phyloP scores from a whole-genome alignment of 768 basidiomycete species.

The Xerocomellus dryophilus region DNA sequence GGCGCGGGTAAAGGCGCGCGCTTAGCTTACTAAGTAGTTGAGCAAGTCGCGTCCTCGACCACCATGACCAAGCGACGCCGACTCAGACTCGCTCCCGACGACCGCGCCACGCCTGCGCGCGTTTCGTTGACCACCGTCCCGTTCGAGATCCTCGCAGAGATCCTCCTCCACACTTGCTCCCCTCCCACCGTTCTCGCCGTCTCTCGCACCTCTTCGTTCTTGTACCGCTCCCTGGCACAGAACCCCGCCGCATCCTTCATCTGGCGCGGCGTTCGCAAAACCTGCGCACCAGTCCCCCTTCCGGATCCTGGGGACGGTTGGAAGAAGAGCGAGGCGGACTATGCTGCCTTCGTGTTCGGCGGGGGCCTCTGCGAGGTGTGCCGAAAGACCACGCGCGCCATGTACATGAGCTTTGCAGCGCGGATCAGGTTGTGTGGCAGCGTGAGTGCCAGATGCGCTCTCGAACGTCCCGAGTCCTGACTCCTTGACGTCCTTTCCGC shows the following conservation, averaged over 20 bases:
- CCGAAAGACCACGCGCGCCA: constrained; percentile 29
- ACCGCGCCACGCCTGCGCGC: neutral
- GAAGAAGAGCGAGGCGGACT: constrained; percentile 47
- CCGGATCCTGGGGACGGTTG: constrained; percentile 44
- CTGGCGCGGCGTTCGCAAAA: constrained; percentile 53
- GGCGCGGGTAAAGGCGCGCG: too few relatives aligned
- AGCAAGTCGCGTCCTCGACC: too few relatives aligned
- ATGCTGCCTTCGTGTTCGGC: constrained; percentile 65
- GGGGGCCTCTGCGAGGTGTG: constrained; percentile 59
- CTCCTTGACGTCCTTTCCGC: neutral
- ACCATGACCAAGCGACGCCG: constrained; percentile 3
- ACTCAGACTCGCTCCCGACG: neutral
- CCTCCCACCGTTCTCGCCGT: constrained; percentile 58
- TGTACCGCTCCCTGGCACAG: constrained; percentile 48
- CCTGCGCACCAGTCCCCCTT: constrained; percentile 33
- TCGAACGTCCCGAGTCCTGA: too few relatives aligned
- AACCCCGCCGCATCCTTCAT: constrained; percentile 48
- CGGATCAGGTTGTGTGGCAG: constrained; percentile 44
- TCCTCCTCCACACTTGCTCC: constrained; percentile 51
- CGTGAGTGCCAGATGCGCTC: constrained; percentile 25
- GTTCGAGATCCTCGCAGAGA: constrained; percentile 61
- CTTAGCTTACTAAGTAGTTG: too few relatives aligned
- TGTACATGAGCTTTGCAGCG: constrained; percentile 49
- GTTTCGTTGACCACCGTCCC: constrained; percentile 39
- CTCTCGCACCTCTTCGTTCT: constrained; percentile 53